Conservation (phyloP, 2,329 filamentous ascomycete species). For the Domatiomyces globalis region DNA sequence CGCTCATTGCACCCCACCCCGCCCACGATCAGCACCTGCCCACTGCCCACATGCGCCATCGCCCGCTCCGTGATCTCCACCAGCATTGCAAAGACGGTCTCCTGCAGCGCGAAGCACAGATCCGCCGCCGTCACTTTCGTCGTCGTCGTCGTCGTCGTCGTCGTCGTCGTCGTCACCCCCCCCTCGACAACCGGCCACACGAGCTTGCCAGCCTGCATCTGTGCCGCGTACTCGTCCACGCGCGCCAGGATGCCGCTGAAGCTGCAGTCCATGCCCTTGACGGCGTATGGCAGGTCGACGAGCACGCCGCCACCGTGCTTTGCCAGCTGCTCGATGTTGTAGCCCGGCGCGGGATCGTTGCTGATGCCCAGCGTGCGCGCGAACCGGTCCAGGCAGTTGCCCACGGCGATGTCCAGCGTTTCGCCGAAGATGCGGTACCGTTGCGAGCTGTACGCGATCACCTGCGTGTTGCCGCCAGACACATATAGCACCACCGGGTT, state of each 20-base stretch:
- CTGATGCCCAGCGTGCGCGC: constrained; percentile 79
- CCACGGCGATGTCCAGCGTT: constrained; percentile 91
- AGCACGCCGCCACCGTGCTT: constrained; percentile 48
- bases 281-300: constrained; percentile 81
- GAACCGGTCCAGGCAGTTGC: constrained; percentile 93
- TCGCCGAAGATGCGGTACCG: constrained; percentile 97
- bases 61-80: constrained; percentile 97
- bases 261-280: constrained; percentile 97
- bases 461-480: constrained; percentile 89
- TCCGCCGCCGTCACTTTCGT: constrained; percentile 59
- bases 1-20: constrained; percentile 92
- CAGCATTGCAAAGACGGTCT: constrained; percentile 91
- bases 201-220: constrained; percentile 38
- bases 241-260: constrained; percentile 83
- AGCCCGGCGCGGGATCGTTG: constrained; percentile 92
- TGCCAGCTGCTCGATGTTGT: constrained; percentile 94
- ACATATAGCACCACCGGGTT: constrained; percentile 96
- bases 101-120: constrained; percentile 86
- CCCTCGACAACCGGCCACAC: constrained; percentile 37
- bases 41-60: constrained; percentile 91
- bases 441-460: constrained; percentile 89
- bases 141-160: background rate
- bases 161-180: constrained; percentile 16
- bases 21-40: constrained; percentile 84
- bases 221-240: constrained; percentile 64